A percentile compares a stretch with the other conserved stretches of the same genome.
These are phyloP conservation scores for Spiraea crenata DNA, from an alignment of 331 rosid genomes.

Conservation along the genomic window DNA sequence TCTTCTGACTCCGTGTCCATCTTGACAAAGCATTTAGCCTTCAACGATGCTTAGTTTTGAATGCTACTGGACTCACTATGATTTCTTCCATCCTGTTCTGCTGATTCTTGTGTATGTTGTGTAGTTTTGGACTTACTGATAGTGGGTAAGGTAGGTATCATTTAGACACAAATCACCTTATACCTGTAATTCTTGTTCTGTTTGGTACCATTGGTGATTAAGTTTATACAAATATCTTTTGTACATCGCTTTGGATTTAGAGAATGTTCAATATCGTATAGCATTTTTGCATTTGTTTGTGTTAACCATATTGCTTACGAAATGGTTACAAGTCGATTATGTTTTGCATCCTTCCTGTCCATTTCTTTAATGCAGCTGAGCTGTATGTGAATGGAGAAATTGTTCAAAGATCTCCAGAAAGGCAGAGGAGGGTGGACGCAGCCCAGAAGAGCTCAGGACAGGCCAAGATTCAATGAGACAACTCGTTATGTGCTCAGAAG, in stretches of 20 bases:
- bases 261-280: no score
- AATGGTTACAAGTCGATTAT: no score
- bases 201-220: background rate
- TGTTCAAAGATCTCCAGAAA: constrained; percentile 85
- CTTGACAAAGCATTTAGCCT: no score
- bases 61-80: no score
- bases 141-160: constrained; percentile 16
- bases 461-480: constrained; percentile 87
- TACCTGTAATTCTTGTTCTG: background rate
- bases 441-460: constrained; percentile 78
- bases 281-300: no score
- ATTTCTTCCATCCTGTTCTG: no score
- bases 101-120: background rate
- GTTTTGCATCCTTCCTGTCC: background rate
- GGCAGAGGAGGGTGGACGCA: constrained; percentile 97
- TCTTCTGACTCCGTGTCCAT: no score
- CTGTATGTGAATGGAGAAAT: constrained; percentile 87
- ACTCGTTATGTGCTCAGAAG: constrained; percentile 75
- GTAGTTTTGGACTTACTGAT: constrained; percentile 26
- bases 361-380: constrained; percentile 60
- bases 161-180: background rate
- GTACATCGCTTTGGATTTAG: background rate
- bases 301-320: no score
- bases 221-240: background rate
- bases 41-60: no score